Percentiles rank a stretch among this genome's conserved stretches.
These are phyloP conservation scores for Trichothecium sympodiale DNA, from an alignment of 2,329 filamentous ascomycete species.

Conservation along the genomic window DNA sequence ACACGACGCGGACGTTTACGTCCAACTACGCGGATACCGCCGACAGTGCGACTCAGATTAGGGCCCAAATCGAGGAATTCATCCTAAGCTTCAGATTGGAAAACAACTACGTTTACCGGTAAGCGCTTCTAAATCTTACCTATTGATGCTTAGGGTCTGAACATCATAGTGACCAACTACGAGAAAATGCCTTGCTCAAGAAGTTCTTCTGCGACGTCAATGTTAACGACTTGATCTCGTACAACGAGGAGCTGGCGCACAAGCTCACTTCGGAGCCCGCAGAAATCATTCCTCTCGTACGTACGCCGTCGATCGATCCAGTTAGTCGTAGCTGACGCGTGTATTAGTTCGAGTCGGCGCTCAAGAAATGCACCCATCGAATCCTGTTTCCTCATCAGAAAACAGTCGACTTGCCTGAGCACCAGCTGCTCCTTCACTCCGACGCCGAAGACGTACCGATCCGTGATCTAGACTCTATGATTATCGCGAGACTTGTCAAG, in stretches of 20 bases:
- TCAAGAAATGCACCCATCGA: conserved; percentile 83
- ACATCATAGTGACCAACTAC: conserved; percentile 71
- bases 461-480: conserved; percentile 82
- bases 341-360: conserved; percentile 72
- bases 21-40: conserved; percentile 53
- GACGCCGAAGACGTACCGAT: conserved; percentile 86
- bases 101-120: conserved; percentile 93
- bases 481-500: conserved; percentile 87
- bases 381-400: conserved; percentile 76
- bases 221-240: conserved; percentile 89
- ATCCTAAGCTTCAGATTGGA: conserved; percentile 89
- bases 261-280: conserved; percentile 79
- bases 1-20: conserved; percentile 71
- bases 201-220: conserved; percentile 96
- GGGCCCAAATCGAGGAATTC: conserved; percentile 76
- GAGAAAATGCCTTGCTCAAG: conserved; percentile 88
- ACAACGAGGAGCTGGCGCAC: conserved; percentile 90
- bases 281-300: conserved; percentile 82
- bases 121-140: too few species aligned
- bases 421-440: conserved; percentile 92
- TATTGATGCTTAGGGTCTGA: conserved; percentile 5
- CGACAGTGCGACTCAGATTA: conserved; percentile 61
- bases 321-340: conserved; percentile 2
- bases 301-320: conserved; percentile 12
- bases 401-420: conserved; percentile 64